Conservation (phyloP, 345 rosid genomes). For the Eucalyptus victrix region DNA sequence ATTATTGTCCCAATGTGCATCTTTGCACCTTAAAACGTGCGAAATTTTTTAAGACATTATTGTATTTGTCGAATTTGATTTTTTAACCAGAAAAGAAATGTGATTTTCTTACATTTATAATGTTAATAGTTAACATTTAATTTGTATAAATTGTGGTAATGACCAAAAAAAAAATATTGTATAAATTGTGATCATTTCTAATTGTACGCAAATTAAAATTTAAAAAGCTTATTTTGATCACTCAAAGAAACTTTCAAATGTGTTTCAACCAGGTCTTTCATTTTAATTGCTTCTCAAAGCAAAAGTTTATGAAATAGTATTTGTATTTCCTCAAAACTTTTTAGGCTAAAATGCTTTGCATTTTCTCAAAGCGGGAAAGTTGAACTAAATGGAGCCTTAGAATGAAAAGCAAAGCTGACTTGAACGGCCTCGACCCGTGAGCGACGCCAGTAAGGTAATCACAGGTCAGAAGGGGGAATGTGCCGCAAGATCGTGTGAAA, state of each 20-base stretch:
- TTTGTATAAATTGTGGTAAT: not conserved
- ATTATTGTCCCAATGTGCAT: not conserved
- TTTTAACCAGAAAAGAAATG: too few relatives aligned
- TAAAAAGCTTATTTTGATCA: not conserved
- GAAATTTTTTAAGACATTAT: not conserved
- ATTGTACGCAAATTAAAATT: not conserved
- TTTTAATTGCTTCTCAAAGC: not conserved
- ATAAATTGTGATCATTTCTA: not conserved
- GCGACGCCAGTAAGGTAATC: too few relatives aligned
- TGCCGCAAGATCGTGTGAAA: too few relatives aligned
- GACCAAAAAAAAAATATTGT: too few relatives aligned
- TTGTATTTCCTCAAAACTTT: too few relatives aligned
- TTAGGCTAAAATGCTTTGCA: accelerated
- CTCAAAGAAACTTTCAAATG: not conserved
- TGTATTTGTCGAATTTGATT: not conserved
- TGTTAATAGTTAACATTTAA: not conserved
- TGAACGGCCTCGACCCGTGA: too few relatives aligned
- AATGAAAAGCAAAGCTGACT: too few relatives aligned
- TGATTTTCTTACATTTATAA: not conserved
- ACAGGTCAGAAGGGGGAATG: too few relatives aligned
- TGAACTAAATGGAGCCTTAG: too few relatives aligned
- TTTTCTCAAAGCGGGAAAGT: too few relatives aligned
- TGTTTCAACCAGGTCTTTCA: too few relatives aligned
- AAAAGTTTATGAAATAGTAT: too few relatives aligned
- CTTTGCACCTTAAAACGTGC: not conserved